These are phyloP conservation scores for Fraxinus xanthoxyloides DNA, from an alignment of 305 asterid species.

Conservation along the genomic window DNA sequence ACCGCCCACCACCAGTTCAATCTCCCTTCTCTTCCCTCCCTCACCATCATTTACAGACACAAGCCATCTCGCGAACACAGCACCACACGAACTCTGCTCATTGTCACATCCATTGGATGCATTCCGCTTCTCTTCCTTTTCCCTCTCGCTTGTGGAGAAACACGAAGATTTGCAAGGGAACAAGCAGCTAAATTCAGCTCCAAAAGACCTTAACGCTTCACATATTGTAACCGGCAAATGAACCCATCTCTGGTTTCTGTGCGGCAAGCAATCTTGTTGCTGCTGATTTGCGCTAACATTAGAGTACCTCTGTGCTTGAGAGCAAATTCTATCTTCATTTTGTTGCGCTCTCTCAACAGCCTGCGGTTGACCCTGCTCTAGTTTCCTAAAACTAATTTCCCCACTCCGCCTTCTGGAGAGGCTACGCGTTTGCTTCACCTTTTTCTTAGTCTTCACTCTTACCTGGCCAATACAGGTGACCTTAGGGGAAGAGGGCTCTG, in stretches of 20 bases:
- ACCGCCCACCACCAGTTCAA: conserved; percentile 80
- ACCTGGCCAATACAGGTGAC: conserved; percentile 96
- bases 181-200: conserved; percentile 79
- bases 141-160: conserved; percentile 44
- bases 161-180: conserved; percentile 74
- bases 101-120: conserved; percentile 26
- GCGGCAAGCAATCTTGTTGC: conserved; percentile 46
- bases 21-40: conserved; percentile 65
- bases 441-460: conserved; percentile 85
- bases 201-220: conserved; percentile 69
- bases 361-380: not conserved
- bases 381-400: conserved; percentile 62
- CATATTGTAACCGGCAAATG: conserved; percentile 84
- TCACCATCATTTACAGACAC: conserved; percentile 73
- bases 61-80: conserved; percentile 75
- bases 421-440: conserved; percentile 58
- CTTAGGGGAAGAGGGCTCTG: conserved; percentile 92
- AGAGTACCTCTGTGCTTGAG: conserved; percentile 22
- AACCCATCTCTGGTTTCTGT: conserved; percentile 87
- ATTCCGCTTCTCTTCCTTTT: conserved; percentile 33
- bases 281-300: not conserved
- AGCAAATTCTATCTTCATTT: conserved; percentile 25
- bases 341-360: not conserved
- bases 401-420: conserved; percentile 62
- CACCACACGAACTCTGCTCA: conserved; percentile 50